Conservation (phyloP, 2,329 filamentous ascomycete species). For the Epichloe glyceriae region DNA sequence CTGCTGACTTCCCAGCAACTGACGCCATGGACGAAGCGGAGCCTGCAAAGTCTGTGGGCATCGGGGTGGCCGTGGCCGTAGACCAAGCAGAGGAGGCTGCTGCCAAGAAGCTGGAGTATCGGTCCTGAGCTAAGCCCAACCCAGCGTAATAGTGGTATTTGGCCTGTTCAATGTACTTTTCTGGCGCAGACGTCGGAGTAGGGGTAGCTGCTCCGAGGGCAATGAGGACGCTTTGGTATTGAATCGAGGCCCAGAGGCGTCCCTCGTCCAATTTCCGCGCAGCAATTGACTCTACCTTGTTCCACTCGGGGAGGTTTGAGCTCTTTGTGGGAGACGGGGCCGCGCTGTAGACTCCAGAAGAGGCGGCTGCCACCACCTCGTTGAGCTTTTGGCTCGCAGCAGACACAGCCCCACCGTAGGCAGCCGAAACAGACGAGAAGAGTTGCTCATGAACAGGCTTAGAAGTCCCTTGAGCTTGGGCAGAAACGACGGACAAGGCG, state of each 20-base stretch:
- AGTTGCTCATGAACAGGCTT: conserved; percentile 58
- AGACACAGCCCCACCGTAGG: conserved; percentile 52
- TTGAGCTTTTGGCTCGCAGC: conserved; percentile 48
- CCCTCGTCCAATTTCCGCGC: conserved; percentile 57
- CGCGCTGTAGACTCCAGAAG: conserved; percentile 35
- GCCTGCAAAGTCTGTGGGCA: conserved; percentile 38
- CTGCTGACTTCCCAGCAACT: conserved; percentile 32
- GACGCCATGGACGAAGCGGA: conserved; percentile 38
- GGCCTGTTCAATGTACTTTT: conserved; percentile 48
- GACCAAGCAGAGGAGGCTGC: conserved; percentile 60
- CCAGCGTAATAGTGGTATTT: conserved; percentile 63
- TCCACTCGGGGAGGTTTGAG: conserved; percentile 32
- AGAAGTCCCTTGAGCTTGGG: conserved; percentile 53
- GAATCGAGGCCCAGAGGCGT: conserved; percentile 55
- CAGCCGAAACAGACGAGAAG: conserved; percentile 53
- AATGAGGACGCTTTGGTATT: conserved; percentile 56
- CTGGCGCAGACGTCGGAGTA: conserved; percentile 33
- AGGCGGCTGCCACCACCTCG: conserved; percentile 40
- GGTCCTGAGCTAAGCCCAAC: conserved; percentile 63
- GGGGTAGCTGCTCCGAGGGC: conserved; percentile 49
- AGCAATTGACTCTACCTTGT: conserved; percentile 48
- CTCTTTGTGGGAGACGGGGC: conserved; percentile 29
- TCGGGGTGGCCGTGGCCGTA: conserved; percentile 44
- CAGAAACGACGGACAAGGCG: conserved; percentile 54
- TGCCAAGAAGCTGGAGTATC: conserved; percentile 62